Evolutionary conservation across 2,329 filamentous ascomycete genomes (phyloP).

Genomic region (Elsinoe necatrix): DNA sequence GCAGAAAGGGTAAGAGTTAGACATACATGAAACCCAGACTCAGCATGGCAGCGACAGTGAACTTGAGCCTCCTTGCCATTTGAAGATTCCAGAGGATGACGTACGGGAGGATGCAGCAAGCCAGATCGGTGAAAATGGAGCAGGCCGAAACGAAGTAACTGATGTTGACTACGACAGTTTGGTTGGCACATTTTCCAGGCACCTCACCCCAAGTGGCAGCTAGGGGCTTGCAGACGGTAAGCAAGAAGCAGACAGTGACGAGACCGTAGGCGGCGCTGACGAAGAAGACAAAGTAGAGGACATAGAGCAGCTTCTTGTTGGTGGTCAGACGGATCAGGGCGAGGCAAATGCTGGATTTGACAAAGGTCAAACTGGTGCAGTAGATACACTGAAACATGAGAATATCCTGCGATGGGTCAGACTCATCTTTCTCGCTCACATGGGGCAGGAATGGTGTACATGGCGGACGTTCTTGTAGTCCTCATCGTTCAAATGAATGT

Average conservation of each 20-base stretch:
- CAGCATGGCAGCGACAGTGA: constrained; percentile 10
- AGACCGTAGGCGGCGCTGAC: constrained; percentile 9
- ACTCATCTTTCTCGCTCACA: neutral
- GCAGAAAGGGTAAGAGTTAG: too few species aligned
- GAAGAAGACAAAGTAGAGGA: constrained; percentile 10
- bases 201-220: constrained; percentile 7
- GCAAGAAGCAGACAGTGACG: constrained; percentile 4
- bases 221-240: constrained; percentile 3
- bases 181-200: neutral
- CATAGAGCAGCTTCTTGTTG: neutral
- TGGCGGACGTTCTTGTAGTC: too few species aligned
- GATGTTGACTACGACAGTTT: neutral
- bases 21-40: constrained; percentile 15
- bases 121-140: constrained; percentile 13
- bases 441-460: too few species aligned
- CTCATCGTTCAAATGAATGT: too few species aligned
- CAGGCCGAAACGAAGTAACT: constrained; percentile 16
- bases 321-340: constrained; percentile 14
- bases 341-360: constrained; percentile 16
- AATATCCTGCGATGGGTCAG: neutral
- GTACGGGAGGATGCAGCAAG: constrained; percentile 14
- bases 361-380: constrained; percentile 14
- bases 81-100: constrained; percentile 15
- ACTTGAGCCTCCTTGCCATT: constrained; percentile 12
- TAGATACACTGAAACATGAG: constrained; percentile 13